phyloP scores from a whole-genome alignment of 768 basidiomycete species.

The Cytidiella melzeri region DNA sequence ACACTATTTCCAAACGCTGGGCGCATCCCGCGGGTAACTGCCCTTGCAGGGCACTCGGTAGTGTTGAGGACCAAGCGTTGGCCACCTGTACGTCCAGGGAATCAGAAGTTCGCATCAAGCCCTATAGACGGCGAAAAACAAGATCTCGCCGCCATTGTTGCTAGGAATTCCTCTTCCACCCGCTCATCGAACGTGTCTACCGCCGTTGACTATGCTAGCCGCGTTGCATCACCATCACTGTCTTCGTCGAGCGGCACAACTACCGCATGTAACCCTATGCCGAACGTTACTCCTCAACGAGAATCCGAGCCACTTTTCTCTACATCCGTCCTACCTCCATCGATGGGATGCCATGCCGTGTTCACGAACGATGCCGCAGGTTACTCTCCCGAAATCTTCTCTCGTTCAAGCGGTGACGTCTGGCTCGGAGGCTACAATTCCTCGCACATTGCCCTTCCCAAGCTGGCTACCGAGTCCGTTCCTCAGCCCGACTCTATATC shows the following conservation, averaged over 20 bases:
- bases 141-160: not conserved
- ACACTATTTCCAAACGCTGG: constrained; percentile 26
- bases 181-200: not conserved
- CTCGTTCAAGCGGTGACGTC: constrained; percentile 24
- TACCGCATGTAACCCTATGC: not conserved
- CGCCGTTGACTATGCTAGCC: not conserved
- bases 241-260: not conserved
- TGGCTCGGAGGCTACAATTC: constrained; percentile 30
- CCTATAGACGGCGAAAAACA: not conserved
- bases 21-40: constrained; percentile 22
- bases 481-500: constrained; percentile 8
- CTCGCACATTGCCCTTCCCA: constrained; percentile 18
- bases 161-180: not conserved
- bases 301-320: not conserved
- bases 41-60: constrained; percentile 25
- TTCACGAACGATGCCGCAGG: constrained; percentile 25
- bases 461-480: constrained; percentile 16
- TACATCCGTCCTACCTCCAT: constrained; percentile 1
- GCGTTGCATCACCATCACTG: constrained; percentile 1
- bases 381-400: constrained; percentile 29
- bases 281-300: not conserved
- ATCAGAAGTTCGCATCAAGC: not conserved
- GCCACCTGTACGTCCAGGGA: constrained; percentile 8
- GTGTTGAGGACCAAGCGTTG: constrained; percentile 22
- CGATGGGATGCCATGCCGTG: constrained; percentile 23